These are phyloP conservation scores for Colletotrichum karsti DNA, from an alignment of 2,329 filamentous ascomycete species.

Conservation along the genomic window DNA sequence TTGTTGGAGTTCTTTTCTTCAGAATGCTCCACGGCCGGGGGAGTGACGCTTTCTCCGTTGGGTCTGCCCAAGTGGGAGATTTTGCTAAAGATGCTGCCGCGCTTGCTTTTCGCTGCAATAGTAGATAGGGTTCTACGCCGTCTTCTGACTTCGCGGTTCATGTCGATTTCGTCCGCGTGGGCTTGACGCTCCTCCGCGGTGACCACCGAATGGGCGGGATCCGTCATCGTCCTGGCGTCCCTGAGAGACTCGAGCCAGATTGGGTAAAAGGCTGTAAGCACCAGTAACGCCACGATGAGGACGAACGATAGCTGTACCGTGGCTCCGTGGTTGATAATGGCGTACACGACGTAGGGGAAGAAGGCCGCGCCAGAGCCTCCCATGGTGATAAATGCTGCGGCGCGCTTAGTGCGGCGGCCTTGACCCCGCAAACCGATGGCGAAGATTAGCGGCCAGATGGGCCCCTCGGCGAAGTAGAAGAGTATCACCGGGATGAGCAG, in stretches of 20 bases:
- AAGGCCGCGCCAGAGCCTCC: slow-evolving; percentile 77
- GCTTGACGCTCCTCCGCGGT: slow-evolving; percentile 21
- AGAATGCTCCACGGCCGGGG: slow-evolving; percentile 20
- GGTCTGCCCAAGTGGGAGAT: slow-evolving; percentile 18
- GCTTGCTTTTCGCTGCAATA: slow-evolving; percentile 16
- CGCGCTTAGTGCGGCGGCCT: slow-evolving; percentile 81
- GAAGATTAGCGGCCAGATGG: slow-evolving; percentile 85
- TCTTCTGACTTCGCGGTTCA: slow-evolving; percentile 15
- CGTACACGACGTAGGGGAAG: slow-evolving; percentile 79
- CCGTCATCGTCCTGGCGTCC: slow-evolving; percentile 56
- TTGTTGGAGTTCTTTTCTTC: slow-evolving; percentile 24
- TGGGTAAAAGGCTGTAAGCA: slow-evolving; percentile 56
- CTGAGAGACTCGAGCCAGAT: slow-evolving; percentile 55
- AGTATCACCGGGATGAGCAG: slow-evolving; percentile 70
- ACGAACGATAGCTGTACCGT: slow-evolving; percentile 71
- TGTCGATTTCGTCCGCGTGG: slow-evolving; percentile 18
- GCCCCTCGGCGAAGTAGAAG: slow-evolving; percentile 83
- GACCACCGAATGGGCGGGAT: slow-evolving; percentile 34
- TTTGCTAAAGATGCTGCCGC: slow-evolving; percentile 21
- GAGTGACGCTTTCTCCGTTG: slow-evolving; percentile 22
- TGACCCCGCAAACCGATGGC: slow-evolving; percentile 82
- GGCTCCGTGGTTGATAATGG: slow-evolving; percentile 66
- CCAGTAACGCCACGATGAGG: slow-evolving; percentile 65
- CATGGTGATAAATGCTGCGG: slow-evolving; percentile 80
- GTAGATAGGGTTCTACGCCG: slow-evolving; percentile 11